Evolutionary conservation across 305 asterid genomes (phyloP), one percentile per base, ranked within the genome.

Genomic region (Fraxinus sp.): DNA sequence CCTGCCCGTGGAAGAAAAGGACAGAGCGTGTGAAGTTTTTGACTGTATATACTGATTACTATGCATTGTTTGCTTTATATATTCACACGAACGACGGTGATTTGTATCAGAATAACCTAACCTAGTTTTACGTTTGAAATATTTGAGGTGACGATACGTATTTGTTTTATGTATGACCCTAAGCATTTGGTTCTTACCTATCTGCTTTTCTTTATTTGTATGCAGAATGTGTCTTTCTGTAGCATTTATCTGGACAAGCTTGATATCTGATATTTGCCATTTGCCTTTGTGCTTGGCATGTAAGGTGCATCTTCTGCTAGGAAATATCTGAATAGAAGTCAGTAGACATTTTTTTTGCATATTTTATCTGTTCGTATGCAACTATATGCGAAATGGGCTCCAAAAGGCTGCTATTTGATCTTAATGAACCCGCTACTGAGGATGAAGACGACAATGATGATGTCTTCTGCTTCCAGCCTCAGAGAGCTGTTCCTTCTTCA

Each of bases 401-500:
- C 88, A 95, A 92, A 92, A 93, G 90, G 92, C 87, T 88, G 84
- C 90, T 94, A 81, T 92, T 97, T 91, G 98, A 97, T 91, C 99
- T 97, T 89, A 95, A 97, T 84, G 98, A 93, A 91, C 97, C 98
- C 80, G 95, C 98, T 75, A 84, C 91, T 82, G 97, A 95, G 87
- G 95, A 91, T 82, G 95, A 91, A 79, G 97, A 90, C 82, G 97
- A 92, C 82, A 91, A 78, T 87, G 93, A 89, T 85, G 93, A 81
- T 85, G 88, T 82, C 84, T 85, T 88, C 78, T 87, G 90, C 89
- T 89, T 92, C 90, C 97, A 92, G 89, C 99, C 98, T 80, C 97
- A 93, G 89, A 93, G 92, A 88, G 97, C 97, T 37, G 90, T 92
- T 86, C 98, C 99, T 78, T 22, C 73, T 66, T 88, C 97, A 83